A percentile compares a stretch with the other conserved stretches of the same genome.
phyloP scores from a whole-genome alignment of 192 early-diverging fungal species.

The Backusella circina region DNA sequence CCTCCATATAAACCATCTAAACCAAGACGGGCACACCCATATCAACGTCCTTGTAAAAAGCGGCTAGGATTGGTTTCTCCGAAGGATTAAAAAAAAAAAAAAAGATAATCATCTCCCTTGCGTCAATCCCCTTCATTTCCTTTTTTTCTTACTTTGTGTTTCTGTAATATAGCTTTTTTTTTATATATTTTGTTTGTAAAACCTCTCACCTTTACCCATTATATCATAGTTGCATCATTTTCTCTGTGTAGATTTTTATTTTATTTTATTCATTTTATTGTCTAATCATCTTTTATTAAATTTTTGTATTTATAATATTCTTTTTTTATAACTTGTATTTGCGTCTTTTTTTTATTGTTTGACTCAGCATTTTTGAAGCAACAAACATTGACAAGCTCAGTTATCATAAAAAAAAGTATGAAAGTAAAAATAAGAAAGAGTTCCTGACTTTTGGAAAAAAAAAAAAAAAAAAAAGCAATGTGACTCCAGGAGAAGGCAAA shows the following conservation, averaged over 20 bases:
- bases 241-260: not conserved
- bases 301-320: not conserved
- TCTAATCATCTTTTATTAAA: not conserved
- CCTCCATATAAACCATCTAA: conserved; percentile 12
- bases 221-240: not conserved
- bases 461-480: not conserved
- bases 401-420: not conserved
- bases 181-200: not conserved
- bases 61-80: conserved; percentile 9
- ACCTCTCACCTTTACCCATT: not conserved
- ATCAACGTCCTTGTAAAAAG: not conserved
- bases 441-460: not conserved
- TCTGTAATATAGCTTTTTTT: not conserved
- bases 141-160: not conserved
- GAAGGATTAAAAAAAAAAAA: not conserved
- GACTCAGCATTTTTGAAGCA: not conserved
- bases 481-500: not conserved
- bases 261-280: not conserved
- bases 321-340: not conserved
- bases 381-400: not conserved
- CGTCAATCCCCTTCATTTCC: not conserved
- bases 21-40: not conserved
- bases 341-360: not conserved
- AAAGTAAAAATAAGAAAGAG: not conserved
- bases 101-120: not conserved